These are phyloP conservation scores for Podosphaera fusca DNA, from an alignment of 2,329 filamentous ascomycete genomes.

Conservation along the genomic window DNA sequence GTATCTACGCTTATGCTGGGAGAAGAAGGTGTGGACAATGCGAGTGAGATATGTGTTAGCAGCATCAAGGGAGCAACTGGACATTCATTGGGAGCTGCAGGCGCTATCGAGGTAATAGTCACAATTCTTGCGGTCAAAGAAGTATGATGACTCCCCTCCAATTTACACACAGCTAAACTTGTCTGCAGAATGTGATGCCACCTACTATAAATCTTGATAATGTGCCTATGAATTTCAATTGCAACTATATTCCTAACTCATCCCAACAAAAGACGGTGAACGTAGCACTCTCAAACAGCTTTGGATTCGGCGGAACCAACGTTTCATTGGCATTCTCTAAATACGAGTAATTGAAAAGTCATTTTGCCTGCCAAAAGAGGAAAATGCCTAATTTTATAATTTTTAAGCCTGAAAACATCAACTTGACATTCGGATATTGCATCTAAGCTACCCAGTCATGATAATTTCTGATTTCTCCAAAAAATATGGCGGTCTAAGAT, in stretches of 20 bases:
- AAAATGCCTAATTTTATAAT: not conserved
- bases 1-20: conserved; percentile 59
- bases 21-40: conserved; percentile 36
- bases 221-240: conserved; percentile 42
- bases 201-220: conserved; percentile 66
- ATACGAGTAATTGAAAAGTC: conserved; percentile 4
- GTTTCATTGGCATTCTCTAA: conserved; percentile 55
- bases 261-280: conserved; percentile 48
- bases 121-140: conserved; percentile 56
- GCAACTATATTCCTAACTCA: conserved; percentile 60
- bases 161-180: not conserved
- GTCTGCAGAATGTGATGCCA: conserved; percentile 49
- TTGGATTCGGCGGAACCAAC: conserved; percentile 94
- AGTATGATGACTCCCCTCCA: conserved; percentile 26
- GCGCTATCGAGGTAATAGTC: conserved; percentile 75
- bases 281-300: conserved; percentile 78
- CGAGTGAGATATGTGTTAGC: conserved; percentile 54
- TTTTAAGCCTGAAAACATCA: not conserved
- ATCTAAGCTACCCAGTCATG: too few relatives aligned
- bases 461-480: too few relatives aligned
- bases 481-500: too few relatives aligned
- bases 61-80: conserved; percentile 88
- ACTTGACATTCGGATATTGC: not conserved
- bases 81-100: conserved; percentile 76
- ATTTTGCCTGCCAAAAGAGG: not conserved